Base-by-base conservation (phyloP, 176 grass and related monocot species). In the Oryza nivara region DNA sequence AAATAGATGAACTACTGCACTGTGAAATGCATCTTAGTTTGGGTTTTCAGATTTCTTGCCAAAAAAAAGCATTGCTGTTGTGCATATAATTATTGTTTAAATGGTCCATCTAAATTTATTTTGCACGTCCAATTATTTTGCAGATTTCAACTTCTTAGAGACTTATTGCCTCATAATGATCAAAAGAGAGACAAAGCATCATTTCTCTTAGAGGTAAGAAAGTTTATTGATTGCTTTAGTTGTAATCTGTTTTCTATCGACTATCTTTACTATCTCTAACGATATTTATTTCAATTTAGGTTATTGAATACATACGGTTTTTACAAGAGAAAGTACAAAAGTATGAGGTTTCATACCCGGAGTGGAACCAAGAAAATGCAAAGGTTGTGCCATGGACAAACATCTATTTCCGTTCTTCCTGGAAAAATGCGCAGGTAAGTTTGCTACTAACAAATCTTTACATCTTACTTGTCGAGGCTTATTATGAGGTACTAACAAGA, bases 171-270 rank as follows among this genome's bases (percentile, higher is more conserved):
- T 1, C 91, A 95, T 76, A 98, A 90, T 76, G 92, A 98, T 95
- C 92, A 98, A 88, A 98, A 98, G 89, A 89, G 95, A 77, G 95
- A 98, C 77, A 98, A 98, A 88, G 92, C 95, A 34, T 98, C 95
- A 65, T 91, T 98, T 74, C 95, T 98, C 38, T 23, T 95, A 44
- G 95, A 98, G 92, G 95, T 95, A 87, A 78, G 48, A 14, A 34
- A 51, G 15, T 9, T 3, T 11, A 16, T 12, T 6, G 44, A 11
- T 22, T 44, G 9, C 43, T 44, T 44, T 9, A 44, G 43, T 19
- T 32, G 51, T 80, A 19, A 9, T 85, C 4, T 36, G 9, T 74
- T 74, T 19, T 60, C 40, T 17, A 25, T 77, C 0, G 3, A 63
- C 71, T 72, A n/a, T 32, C 79, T 72, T 80, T 9, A 63, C 32